Evolutionary conservation across 2,329 filamentous ascomycete genomes (phyloP).

Genomic region (Aspergillus clavatus): DNA sequence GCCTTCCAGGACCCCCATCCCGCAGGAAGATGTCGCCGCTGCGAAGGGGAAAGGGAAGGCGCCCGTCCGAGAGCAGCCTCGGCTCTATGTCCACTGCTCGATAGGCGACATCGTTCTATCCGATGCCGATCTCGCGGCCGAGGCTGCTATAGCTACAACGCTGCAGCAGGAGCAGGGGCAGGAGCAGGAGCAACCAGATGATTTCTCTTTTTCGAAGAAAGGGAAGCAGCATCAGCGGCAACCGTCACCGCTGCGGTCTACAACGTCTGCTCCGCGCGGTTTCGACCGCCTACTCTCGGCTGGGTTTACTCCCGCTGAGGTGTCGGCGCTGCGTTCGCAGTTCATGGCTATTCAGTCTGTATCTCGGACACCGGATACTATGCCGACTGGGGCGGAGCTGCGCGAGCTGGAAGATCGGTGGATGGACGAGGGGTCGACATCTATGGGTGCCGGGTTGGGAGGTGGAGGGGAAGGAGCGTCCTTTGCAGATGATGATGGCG

Average conservation of each 20-base stretch:
- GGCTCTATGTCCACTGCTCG: conserved; percentile 89
- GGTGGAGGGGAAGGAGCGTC: conserved; percentile 31
- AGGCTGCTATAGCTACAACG: conserved; percentile 47
- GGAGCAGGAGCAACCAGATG: conserved; percentile 6
- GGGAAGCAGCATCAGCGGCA: conserved; percentile 12
- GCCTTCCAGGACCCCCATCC: conserved; percentile 42
- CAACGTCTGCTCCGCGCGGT: conserved; percentile 62
- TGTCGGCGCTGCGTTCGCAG: conserved; percentile 78
- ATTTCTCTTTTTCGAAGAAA: conserved; percentile 4
- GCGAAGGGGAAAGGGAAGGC: conserved; percentile 61
- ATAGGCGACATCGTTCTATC: conserved; percentile 72
- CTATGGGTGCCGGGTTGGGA: conserved; percentile 43
- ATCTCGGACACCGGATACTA: conserved; percentile 79
- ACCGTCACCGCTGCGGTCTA: conserved; percentile 31
- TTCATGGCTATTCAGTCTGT: conserved; percentile 80
- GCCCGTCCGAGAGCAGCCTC: conserved; percentile 49
- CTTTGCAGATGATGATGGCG: conserved; percentile 37
- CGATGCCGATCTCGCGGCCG: conserved; percentile 62
- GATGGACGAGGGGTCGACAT: conserved; percentile 63
- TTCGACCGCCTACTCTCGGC: conserved; percentile 81
- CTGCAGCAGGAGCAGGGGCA: conserved; percentile 18
- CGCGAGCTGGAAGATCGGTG: conserved; percentile 80
- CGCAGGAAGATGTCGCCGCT: conserved; percentile 17
- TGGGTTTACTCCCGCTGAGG: conserved; percentile 77
- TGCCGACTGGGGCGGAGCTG: conserved; percentile 73